Evolutionary conservation across 2,329 filamentous ascomycete species (phyloP), one percentile per base, ranked within the genome.

Genomic region (Penicillium sp.): DNA sequence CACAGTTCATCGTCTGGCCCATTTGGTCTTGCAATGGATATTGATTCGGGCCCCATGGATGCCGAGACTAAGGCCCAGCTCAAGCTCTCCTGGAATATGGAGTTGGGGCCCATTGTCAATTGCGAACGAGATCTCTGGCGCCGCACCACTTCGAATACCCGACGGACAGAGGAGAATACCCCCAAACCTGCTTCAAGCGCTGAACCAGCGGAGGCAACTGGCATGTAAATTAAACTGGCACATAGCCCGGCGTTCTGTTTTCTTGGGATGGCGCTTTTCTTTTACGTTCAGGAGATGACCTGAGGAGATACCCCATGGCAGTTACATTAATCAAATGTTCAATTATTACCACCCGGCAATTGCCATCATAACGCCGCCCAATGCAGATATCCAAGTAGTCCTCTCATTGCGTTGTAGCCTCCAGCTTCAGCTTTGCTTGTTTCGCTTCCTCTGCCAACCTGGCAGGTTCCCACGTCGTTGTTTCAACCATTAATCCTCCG

Each of bases 111-210:
- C 10, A 76, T 79, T 47, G 84, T 87, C 48, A 87, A 87, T 62
- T 83, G 84, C 55, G 83, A 87, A 56, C 79, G 81, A 62, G 76
- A 77, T 40, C 81, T 81, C 59, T 86, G 83, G 81, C 79, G 83
- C 54, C 63, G 67, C n/a, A 79, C 79, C 53, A 72, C 72, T 27
- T 64, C 69, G 5, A 63, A 61, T 49, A 71, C 69, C 55, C 70
- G 68, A 38, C 59, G 67, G 59, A 50, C 62, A 47, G 74, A 74
- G 50, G 69, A 74, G 43, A 69, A 76, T 56, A 57, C 63, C 10
- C 47, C 55, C 24, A 71, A 70, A 50, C 63, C 58, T 38, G 54
- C 56, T 24, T 53, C 59, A 18, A 62, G 58, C 38, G 51, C 63
- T 16, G 64, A 65, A 39, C 56, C 61, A 38, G 61, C 62, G 39